Base-by-base conservation (phyloP, 2,329 filamentous ascomycete species). In the Mycogone perniciosa region DNA sequence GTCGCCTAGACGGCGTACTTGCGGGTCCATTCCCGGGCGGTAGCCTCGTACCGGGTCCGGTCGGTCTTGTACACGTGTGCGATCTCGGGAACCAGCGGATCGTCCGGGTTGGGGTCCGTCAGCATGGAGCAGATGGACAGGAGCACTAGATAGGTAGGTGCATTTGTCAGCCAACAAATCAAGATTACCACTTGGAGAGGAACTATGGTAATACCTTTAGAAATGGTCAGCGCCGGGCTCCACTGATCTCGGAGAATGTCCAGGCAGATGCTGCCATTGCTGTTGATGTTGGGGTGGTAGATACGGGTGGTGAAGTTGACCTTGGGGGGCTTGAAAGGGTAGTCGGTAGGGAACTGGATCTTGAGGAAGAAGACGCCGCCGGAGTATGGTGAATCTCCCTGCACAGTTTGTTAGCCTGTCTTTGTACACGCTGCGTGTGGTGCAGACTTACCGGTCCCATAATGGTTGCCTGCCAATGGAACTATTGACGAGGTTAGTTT, bases 241-340 rank as follows among this genome's bases (percentile, higher is more conserved):
- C 93, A 99, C 77, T 99, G 93, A 73, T 99, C 93, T 77, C 93
- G 85, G 67, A 99, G 79, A 68, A 99, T 99, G 68, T 99, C 93
- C 71, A 99, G 76, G 73, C 93, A 99, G 74, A 99, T 99, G 75
- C 91, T 96, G 73, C 93, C 93, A 73, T 97, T 97, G 62, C 89
- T 95, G 84, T 99, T 99, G 89, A 99, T 99, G 77, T 99, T 99
- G 66, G 93, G 93, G 77, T 99, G 93, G 73, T 99, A 99, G 79
- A 99, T 97, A 69, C 92, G 88, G 59, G 93, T 99, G 64, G 90
- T 97, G 82, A 99, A 99, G 86, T 96, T 96, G 75, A 99, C 91
- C 84, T 99, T 99, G 63, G 93, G 93, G 57, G 93, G 93, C 86
- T 99, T 99, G 82, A 99, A 99, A 39, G 93, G 93, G 76, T 99